Percentiles rank a stretch among this genome's conserved stretches.
Conservation (phyloP, 768 basidiomycete species). For the Boletus sp. region DNA sequence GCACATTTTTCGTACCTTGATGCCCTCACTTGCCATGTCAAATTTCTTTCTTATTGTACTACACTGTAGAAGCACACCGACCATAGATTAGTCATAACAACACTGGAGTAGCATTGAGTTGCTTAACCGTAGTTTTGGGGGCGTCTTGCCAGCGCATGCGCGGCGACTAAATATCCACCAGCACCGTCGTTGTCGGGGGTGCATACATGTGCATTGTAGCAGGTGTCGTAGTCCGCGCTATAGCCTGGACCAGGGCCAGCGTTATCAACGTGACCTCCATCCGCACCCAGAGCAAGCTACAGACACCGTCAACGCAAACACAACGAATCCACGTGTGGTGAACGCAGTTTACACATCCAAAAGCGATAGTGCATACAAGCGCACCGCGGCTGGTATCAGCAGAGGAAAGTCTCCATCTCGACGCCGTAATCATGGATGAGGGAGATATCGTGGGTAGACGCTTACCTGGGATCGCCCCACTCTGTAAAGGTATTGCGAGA, state of each 20-base stretch:
- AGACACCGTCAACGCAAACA: neutral
- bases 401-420: slow-evolving; percentile 17
- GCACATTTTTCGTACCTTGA: neutral
- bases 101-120: too few species aligned
- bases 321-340: neutral
- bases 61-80: neutral
- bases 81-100: neutral
- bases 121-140: slow-evolving; percentile 3
- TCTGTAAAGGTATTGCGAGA: neutral
- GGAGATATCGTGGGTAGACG: slow-evolving; percentile 22
- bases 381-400: slow-evolving; percentile 12
- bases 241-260: neutral
- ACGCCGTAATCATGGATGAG: slow-evolving; percentile 13
- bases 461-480: neutral
- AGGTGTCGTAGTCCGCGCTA: too few species aligned
- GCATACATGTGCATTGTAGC: too few species aligned
- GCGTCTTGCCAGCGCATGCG: too few species aligned
- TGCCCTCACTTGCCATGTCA: neutral
- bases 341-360: slow-evolving; percentile 13
- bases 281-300: slow-evolving; percentile 12
- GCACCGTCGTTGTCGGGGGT: too few species aligned
- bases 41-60: neutral
- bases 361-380: slow-evolving; percentile 17
- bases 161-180: too few species aligned
- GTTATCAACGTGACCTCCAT: neutral